Evolutionary conservation across 129 eudicot species (phyloP).

Genomic region (Lonicera japonica): DNA sequence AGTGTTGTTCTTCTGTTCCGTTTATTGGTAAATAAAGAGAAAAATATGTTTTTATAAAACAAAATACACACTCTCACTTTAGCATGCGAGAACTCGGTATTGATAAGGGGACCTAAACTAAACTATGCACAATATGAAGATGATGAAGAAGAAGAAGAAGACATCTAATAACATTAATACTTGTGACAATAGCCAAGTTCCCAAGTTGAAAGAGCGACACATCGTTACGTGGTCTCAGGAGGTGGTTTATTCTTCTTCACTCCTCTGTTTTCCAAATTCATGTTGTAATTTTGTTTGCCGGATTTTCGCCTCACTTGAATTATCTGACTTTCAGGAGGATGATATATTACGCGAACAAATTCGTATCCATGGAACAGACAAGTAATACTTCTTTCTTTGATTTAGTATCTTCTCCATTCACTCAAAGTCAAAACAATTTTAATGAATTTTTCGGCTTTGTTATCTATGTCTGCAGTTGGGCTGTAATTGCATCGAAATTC

Average conservation of each 20-base stretch:
- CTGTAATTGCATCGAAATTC: constrained; percentile 83
- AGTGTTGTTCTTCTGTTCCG: constrained; percentile 29
- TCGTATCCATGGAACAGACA: constrained; percentile 73
- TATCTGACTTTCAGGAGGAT: constrained; percentile 61
- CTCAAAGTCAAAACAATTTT: background rate
- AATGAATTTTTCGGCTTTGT: constrained; percentile 12
- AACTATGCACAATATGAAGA: constrained; percentile 43
- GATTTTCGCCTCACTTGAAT: constrained; percentile 1
- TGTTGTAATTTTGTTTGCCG: background rate
- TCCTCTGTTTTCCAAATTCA: background rate
- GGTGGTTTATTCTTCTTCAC: constrained; percentile 48
- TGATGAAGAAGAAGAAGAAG: constrained; percentile 25
- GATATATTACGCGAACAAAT: constrained; percentile 82
- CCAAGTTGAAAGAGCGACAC: constrained; percentile 71
- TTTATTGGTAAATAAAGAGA: constrained; percentile 43
- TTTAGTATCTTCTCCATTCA: background rate
- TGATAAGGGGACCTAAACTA: constrained; percentile 25
- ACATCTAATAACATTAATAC: constrained; percentile 15
- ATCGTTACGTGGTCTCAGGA: constrained; percentile 94
- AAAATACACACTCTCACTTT: constrained; percentile 23
- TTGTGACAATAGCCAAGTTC: constrained; percentile 6
- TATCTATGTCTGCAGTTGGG: constrained; percentile 59
- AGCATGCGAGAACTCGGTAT: constrained; percentile 47
- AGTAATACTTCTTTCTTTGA: constrained; percentile 31
- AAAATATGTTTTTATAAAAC: constrained; percentile 20